Percentiles rank a stretch among this genome's conserved stretches.
Evolutionary conservation across 352 stramenopile species (phyloP).

Genomic region (Pythium oligandrum): DNA sequence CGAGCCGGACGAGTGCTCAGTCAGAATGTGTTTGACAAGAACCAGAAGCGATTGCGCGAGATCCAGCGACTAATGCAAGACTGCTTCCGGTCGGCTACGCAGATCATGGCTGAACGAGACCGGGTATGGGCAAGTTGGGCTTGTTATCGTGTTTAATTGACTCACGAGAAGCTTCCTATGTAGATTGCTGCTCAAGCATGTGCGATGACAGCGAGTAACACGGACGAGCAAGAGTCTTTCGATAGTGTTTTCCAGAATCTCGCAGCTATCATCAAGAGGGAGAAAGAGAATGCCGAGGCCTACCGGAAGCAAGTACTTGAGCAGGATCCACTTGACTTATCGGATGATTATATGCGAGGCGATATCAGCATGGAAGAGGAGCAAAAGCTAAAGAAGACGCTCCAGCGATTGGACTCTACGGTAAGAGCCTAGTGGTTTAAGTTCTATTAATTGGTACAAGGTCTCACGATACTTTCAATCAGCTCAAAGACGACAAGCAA

Average conservation of each 20-base stretch:
- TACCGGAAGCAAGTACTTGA: constrained; percentile 79
- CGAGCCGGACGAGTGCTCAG: constrained; percentile 59
- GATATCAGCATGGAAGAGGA: constrained; percentile 81
- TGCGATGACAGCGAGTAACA: constrained; percentile 57
- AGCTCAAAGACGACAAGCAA: constrained; percentile 70
- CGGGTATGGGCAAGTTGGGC: constrained; percentile 23
- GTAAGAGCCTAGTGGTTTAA: constrained; percentile 18
- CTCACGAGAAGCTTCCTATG: not conserved
- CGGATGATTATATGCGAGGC: constrained; percentile 65
- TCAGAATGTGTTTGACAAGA: constrained; percentile 77
- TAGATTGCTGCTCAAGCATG: constrained; percentile 66
- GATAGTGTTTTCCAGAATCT: constrained; percentile 72
- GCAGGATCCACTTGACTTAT: constrained; percentile 55
- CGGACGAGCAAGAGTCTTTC: constrained; percentile 74
- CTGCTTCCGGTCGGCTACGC: constrained; percentile 56
- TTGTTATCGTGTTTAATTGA: constrained; percentile 2
- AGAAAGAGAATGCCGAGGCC: constrained; percentile 69
- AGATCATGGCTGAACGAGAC: constrained; percentile 69
- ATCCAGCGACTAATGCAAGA: constrained; percentile 80
- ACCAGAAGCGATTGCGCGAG: constrained; percentile 65
- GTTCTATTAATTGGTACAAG: not conserved
- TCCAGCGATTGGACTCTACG: constrained; percentile 56
- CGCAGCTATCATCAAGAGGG: constrained; percentile 61
- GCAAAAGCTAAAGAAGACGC: constrained; percentile 56
- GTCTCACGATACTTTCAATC: no score